A percentile compares a stretch with the other conserved stretches of the same genome.
Conservation (phyloP, 1,284 basidiomycete genomes). For the Somion occarium region DNA sequence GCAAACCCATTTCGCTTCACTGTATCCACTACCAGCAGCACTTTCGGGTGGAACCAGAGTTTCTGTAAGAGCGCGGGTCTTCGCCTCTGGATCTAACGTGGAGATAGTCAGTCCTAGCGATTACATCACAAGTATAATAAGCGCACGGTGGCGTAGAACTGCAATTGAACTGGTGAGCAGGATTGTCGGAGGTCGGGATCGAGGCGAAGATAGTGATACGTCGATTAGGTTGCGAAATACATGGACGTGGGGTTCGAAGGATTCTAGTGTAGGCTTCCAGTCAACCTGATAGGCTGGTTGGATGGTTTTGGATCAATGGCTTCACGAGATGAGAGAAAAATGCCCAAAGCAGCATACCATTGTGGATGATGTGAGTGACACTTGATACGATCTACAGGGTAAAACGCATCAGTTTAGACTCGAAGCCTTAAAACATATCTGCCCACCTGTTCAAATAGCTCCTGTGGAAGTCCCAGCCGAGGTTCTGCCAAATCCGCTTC, state of each 20-base stretch:
- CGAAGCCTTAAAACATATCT: no score
- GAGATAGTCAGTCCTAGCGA: neutral
- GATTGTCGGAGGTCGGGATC: constrained; percentile 20
- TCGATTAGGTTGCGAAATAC: constrained; percentile 17
- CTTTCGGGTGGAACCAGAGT: constrained; percentile 11
- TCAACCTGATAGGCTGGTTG: constrained; percentile 32
- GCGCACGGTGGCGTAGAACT: constrained; percentile 17
- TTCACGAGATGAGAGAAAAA: no score
- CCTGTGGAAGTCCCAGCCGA: constrained; percentile 24
- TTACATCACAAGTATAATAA: neutral
- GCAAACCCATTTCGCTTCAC: constrained; percentile 32
- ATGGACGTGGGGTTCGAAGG: constrained; percentile 18
- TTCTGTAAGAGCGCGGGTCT: constrained; percentile 14
- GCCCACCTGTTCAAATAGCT: constrained; percentile 26
- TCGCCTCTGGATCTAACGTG: constrained; percentile 11
- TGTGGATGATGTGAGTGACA: constrained; percentile 32
- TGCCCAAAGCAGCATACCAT: constrained; percentile 22
- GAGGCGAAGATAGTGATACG: constrained; percentile 25
- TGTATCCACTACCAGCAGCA: constrained; percentile 27
- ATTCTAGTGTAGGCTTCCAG: constrained; percentile 26
- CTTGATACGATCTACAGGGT: constrained; percentile 20
- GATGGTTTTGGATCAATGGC: no score
- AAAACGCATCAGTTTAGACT: constrained; percentile 10
- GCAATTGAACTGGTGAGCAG: constrained; percentile 31
- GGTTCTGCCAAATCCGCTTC: constrained; percentile 27